These are phyloP conservation scores for Amborella trichopoda DNA, from an alignment of 164 flowering plant genomes.

Conservation along the genomic window DNA sequence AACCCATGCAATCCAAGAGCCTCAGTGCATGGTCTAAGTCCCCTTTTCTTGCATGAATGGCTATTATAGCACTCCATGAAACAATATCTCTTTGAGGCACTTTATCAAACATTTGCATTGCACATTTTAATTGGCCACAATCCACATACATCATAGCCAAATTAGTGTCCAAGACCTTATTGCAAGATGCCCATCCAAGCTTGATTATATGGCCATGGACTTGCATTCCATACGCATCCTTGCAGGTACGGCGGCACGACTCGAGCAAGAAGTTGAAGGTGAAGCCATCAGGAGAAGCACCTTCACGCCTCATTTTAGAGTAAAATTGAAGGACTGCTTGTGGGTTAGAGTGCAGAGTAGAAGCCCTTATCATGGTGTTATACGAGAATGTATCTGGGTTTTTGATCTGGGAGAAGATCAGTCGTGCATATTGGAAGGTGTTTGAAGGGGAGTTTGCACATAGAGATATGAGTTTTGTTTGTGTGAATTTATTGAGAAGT, in stretches of 20 bases:
- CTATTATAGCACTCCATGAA: conserved; percentile 1
- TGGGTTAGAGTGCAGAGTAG: background rate
- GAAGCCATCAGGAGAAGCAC: background rate
- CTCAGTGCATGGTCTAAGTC: background rate
- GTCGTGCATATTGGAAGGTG: background rate
- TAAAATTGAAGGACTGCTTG: background rate
- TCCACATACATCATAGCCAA: background rate
- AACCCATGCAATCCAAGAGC: background rate
- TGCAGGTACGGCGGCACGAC: background rate
- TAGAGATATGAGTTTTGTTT: background rate
- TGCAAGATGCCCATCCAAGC: background rate
- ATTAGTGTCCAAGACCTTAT: background rate
- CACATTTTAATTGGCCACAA: background rate
- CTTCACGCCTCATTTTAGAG: background rate
- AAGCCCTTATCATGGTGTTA: conserved; percentile 1
- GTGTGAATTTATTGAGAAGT: background rate
- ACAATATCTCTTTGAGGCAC: background rate
- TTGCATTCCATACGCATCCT: background rate
- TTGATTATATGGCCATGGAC: background rate
- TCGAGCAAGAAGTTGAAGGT: background rate
- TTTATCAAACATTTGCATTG: background rate
- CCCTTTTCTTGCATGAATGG: background rate
- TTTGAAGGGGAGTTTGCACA: background rate
- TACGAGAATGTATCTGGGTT: background rate
- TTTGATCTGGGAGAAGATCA: background rate